A percentile compares a stretch with the other conserved stretches of the same genome.
These are phyloP conservation scores for Picochlorum sp. DNA, from an alignment of 139 green algal genomes.

Conservation along the genomic window DNA sequence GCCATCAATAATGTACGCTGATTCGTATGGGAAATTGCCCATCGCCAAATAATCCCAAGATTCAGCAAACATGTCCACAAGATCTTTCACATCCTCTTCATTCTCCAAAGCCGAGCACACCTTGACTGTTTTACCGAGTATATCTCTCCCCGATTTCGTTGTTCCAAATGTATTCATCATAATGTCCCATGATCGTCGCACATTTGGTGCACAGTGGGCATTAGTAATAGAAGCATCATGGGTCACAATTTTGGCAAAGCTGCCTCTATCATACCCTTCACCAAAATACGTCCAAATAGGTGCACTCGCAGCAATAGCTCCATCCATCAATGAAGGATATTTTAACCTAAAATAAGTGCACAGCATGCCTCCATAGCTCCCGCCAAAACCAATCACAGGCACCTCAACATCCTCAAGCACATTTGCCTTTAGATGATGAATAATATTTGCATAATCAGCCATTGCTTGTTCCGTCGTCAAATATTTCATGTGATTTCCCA, in stretches of 20 bases:
- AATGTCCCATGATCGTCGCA: background rate
- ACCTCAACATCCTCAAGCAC: slow-evolving; percentile 19
- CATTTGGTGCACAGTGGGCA: slow-evolving; percentile 22
- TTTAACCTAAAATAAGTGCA: slow-evolving; percentile 58
- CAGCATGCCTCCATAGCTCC: slow-evolving; percentile 72
- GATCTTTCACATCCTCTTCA: slow-evolving; percentile 21
- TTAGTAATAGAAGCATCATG: slow-evolving; percentile 31
- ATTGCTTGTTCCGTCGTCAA: slow-evolving; percentile 56
- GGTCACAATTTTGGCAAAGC: slow-evolving; percentile 41
- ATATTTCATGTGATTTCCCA: slow-evolving; percentile 34
- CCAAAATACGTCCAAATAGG: slow-evolving; percentile 85
- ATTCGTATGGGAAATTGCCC: slow-evolving; percentile 50
- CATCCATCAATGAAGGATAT: slow-evolving; percentile 65
- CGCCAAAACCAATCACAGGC: slow-evolving; percentile 70
- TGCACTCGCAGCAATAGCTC: slow-evolving; percentile 78
- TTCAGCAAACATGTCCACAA: slow-evolving; percentile 28
- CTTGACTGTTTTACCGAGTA: background rate
- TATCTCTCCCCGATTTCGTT: background rate
- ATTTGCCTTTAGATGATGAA: slow-evolving; percentile 37
- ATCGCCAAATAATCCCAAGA: slow-evolving; percentile 42
- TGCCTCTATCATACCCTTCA: slow-evolving; percentile 30
- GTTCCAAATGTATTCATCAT: slow-evolving; percentile 14
- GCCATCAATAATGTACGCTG: slow-evolving; percentile 49
- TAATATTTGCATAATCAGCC: slow-evolving; percentile 62
- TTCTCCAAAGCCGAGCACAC: slow-evolving; percentile 5